Percentiles rank a stretch among this genome's conserved stretches.
Evolutionary conservation across 495 filamentous ascomycete species (phyloP).

Genomic region (Aspergillus campestris): DNA sequence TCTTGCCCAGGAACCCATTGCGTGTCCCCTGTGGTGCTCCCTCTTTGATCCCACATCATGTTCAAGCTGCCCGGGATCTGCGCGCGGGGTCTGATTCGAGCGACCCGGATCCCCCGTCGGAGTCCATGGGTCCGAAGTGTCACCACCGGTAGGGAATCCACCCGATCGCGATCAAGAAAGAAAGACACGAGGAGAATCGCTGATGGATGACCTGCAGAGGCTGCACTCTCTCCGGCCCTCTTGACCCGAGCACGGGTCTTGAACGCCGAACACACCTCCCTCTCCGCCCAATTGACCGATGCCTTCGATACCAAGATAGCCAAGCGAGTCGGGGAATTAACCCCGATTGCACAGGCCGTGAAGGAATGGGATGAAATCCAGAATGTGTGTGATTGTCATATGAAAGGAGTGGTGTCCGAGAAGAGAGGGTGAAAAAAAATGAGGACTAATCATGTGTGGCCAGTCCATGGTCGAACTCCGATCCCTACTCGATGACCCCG

Average conservation of each 20-base stretch:
- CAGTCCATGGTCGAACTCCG: constrained; percentile 51
- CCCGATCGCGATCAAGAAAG: constrained; percentile 3
- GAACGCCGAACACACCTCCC: constrained; percentile 56
- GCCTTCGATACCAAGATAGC: constrained; percentile 66
- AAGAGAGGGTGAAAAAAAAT: neutral
- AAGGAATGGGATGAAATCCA: constrained; percentile 51
- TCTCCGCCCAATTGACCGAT: constrained; percentile 46
- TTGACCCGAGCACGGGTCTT: constrained; percentile 56
- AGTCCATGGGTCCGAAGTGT: constrained; percentile 17
- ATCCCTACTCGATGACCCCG: constrained; percentile 48
- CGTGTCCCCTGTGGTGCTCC: too few species aligned
- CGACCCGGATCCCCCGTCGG: neutral
- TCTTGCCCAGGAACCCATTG: too few species aligned
- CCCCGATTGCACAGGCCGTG: constrained; percentile 56
- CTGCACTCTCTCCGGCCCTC: constrained; percentile 48
- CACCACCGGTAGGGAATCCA: constrained; percentile 22
- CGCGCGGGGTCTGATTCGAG: constrained; percentile 21
- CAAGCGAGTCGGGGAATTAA: constrained; percentile 70
- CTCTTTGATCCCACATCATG: constrained; percentile 16
- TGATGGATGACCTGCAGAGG: constrained; percentile 24
- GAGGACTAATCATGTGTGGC: neutral
- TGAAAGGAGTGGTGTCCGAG: constrained; percentile 1
- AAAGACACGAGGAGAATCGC: neutral
- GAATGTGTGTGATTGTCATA: constrained; percentile 20
- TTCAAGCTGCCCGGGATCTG: constrained; percentile 21